Evolutionary conservation across 768 basidiomycete species (phyloP).

Genomic region (Boletus rubropictus): DNA sequence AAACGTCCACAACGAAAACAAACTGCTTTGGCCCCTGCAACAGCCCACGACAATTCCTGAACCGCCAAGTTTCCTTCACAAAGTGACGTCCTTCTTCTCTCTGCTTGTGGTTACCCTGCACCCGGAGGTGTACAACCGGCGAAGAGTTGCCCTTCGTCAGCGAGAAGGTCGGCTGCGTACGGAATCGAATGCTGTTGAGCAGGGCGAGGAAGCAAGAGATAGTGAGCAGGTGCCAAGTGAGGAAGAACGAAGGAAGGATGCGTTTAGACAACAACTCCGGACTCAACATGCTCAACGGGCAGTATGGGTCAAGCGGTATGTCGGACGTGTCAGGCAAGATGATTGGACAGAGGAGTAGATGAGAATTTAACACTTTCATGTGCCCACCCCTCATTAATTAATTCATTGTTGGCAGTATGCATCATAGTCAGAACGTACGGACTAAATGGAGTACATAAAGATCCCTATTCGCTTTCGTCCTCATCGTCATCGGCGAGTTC

Average conservation of each 20-base stretch:
- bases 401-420: slow-evolving; percentile 1
- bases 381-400: neutral
- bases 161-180: slow-evolving; percentile 64
- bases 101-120: slow-evolving; percentile 59
- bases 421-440: slow-evolving; percentile 1
- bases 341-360: slow-evolving; percentile 64
- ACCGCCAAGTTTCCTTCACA: slow-evolving; percentile 48
- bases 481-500: slow-evolving; percentile 61
- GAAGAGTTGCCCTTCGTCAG: slow-evolving; percentile 50
- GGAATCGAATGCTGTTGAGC: slow-evolving; percentile 45
- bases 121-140: slow-evolving; percentile 69
- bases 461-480: slow-evolving; percentile 43
- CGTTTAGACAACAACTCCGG: slow-evolving; percentile 39
- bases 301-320: slow-evolving; percentile 58
- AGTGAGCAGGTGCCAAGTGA: slow-evolving; percentile 29
- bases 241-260: slow-evolving; percentile 25
- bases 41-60: slow-evolving; percentile 14
- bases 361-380: slow-evolving; percentile 3
- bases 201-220: slow-evolving; percentile 24
- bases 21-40: slow-evolving; percentile 36
- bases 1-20: slow-evolving; percentile 54
- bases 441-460: neutral
- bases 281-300: slow-evolving; percentile 49
- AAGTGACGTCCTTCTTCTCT: slow-evolving; percentile 46
- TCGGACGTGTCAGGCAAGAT: slow-evolving; percentile 54